These are phyloP conservation scores for Exserohilum turcica DNA, from an alignment of 2,329 filamentous ascomycete genomes.

Conservation along the genomic window DNA sequence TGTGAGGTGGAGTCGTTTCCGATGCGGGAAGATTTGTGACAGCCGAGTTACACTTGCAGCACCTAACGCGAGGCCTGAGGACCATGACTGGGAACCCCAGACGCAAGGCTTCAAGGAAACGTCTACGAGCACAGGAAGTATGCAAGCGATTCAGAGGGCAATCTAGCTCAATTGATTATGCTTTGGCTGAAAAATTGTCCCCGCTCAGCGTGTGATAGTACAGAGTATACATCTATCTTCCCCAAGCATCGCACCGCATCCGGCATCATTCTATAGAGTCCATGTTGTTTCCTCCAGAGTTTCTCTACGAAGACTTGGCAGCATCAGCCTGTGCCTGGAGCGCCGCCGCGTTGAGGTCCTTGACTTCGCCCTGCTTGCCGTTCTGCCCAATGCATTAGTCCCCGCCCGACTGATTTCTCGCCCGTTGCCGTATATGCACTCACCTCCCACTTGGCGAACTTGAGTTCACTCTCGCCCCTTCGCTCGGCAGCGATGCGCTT, in stretches of 20 bases:
- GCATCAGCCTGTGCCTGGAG: slow-evolving; percentile 56
- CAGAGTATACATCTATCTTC: slow-evolving; percentile 45
- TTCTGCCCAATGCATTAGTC: slow-evolving; percentile 63
- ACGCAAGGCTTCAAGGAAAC: not conserved
- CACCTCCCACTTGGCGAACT: slow-evolving; percentile 95
- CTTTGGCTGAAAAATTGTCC: slow-evolving; percentile 35
- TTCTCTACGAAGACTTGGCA: slow-evolving; percentile 49
- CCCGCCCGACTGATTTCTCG: slow-evolving; percentile 20
- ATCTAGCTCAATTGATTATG: slow-evolving; percentile 30
- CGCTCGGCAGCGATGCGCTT: slow-evolving; percentile 86
- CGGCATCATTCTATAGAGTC: slow-evolving; percentile 10
- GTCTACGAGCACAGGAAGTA: slow-evolving; percentile 4
- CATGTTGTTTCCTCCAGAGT: slow-evolving; percentile 3
- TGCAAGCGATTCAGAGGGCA: not conserved
- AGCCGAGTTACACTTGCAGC: slow-evolving; percentile 23
- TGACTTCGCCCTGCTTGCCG: slow-evolving; percentile 90
- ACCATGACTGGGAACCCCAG: slow-evolving; percentile 8
- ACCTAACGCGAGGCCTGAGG: slow-evolving; percentile 1
- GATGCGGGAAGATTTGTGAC: slow-evolving; percentile 37
- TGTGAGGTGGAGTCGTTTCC: slow-evolving; percentile 40
- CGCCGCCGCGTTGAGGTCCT: slow-evolving; percentile 66
- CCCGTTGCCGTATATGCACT: slow-evolving; percentile 50
- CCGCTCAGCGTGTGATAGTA: slow-evolving; percentile 41
- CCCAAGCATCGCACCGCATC: slow-evolving; percentile 15
- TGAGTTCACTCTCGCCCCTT: slow-evolving; percentile 85